Evolutionary conservation across 139 green algal genomes (phyloP), one percentile per base, ranked within the genome.

Genomic region (Nannochloris sp.): DNA sequence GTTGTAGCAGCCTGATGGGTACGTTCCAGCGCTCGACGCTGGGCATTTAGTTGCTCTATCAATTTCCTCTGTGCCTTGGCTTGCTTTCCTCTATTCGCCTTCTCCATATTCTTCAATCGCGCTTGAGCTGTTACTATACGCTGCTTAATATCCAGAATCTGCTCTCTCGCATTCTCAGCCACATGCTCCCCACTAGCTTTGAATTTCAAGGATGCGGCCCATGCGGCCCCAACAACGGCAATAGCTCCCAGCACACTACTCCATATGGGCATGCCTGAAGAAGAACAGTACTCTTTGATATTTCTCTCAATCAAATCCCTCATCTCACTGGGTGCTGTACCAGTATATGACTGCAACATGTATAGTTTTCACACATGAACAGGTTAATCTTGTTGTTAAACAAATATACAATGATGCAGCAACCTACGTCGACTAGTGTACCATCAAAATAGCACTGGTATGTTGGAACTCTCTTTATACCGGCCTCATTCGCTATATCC

Each of bases 401-500:
- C 44, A 15, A 50, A 50, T 12, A 19, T 50, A 18, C 16, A 50
- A 7, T 15, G 15, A 50, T 40, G 7, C 34, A 53, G 46, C 11
- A 18, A 53, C 46, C 18, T 21, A 53, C 48, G 19, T 63, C 48
- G 44, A 65, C 50, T 44, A 64, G 8, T 48, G 24, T 51, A 49
- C 63, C 63, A 48, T 48, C 10, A 21, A 19, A 48, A 29, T 63
- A 70, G 49, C 63, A 70, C 11, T 56, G 16, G 49, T 51, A 70
- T 12, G 63, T 60, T 14, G 63, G 63, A 24, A 61, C 19, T 19
- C 50, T 19, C 37, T 31, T 40, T 10, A 70, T 15, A 31, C 27
- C 49, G 21, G 44, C 63, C 4, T 31, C 14, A 46, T 10, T 18
- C 10, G 44, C 63, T 19, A 70, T 6, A 18, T 63, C 50, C 63